Conservation (phyloP, 169 alveolate genomes). For the Babesia divergens region DNA sequence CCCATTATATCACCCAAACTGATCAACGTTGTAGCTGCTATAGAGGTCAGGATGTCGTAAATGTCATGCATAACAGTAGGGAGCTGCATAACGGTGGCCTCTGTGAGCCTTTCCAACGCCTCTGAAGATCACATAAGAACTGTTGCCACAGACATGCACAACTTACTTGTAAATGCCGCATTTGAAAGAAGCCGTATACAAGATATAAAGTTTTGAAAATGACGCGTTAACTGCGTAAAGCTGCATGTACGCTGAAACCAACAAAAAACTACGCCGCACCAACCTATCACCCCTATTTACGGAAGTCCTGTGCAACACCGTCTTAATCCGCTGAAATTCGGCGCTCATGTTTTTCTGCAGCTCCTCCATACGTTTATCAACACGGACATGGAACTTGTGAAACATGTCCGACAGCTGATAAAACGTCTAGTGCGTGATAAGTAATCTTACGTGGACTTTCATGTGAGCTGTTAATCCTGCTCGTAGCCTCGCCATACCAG, state of each 20-base stretch:
- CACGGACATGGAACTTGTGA: background rate
- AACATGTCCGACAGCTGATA: background rate
- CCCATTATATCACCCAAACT: constrained; percentile 47
- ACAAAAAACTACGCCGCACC: too few species aligned
- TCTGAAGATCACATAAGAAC: too few species aligned
- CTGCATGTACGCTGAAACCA: too few species aligned
- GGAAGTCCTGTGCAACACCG: too few species aligned
- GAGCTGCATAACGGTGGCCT: background rate
- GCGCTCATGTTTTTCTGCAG: background rate
- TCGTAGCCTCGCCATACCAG: background rate
- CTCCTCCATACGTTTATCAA: background rate
- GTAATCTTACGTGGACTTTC: background rate
- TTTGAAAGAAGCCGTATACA: background rate
- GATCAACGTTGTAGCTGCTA: constrained; percentile 1
- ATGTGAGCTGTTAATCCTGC: background rate
- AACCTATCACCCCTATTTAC: too few species aligned
- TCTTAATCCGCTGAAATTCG: background rate
- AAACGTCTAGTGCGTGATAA: background rate
- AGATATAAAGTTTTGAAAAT: too few species aligned
- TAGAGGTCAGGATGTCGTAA: background rate
- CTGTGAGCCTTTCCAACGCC: constrained; percentile 30
- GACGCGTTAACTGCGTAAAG: too few species aligned
- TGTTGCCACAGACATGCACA: background rate
- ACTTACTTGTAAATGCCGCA: background rate
- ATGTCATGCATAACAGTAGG: background rate